phyloP scores from a whole-genome alignment of 768 basidiomycete genomes.

The Sarcodon sp. region DNA sequence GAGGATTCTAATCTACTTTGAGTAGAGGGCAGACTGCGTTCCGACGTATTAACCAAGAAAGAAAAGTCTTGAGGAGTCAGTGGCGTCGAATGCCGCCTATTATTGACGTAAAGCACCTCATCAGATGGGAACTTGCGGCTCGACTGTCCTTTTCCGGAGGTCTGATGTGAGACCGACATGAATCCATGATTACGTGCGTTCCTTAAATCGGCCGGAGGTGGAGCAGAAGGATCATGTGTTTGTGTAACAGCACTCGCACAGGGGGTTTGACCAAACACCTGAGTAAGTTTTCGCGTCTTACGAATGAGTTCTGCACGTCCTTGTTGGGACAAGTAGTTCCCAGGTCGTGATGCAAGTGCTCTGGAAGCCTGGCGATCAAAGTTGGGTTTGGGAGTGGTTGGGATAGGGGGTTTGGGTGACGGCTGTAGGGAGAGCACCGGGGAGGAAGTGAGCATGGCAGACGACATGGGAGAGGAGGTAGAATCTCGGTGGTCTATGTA shows the following conservation, averaged over 20 bases:
- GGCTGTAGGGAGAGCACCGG: slow-evolving; percentile 14
- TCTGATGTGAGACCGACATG: neutral
- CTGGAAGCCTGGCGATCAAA: slow-evolving; percentile 22
- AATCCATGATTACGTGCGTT: neutral
- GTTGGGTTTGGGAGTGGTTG: slow-evolving; percentile 31
- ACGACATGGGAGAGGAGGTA: slow-evolving; percentile 1
- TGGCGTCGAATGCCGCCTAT: slow-evolving; percentile 44
- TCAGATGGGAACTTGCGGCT: slow-evolving; percentile 15
- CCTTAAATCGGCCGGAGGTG: neutral
- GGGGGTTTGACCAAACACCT: slow-evolving; percentile 65
- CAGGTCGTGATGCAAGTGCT: slow-evolving; percentile 19
- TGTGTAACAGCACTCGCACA: slow-evolving; percentile 3
- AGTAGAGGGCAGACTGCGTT: neutral
- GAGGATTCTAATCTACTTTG: slow-evolving; percentile 14
- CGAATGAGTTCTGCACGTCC: slow-evolving; percentile 64
- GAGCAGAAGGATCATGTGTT: neutral
- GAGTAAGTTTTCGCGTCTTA: slow-evolving; percentile 68
- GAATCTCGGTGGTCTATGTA: slow-evolving; percentile 5
- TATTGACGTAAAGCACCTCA: slow-evolving; percentile 14
- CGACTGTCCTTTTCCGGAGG: slow-evolving; percentile 12
- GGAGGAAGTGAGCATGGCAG: too few species aligned
- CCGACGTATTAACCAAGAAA: slow-evolving; percentile 6
- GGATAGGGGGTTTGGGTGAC: slow-evolving; percentile 28
- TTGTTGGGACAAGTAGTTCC: slow-evolving; percentile 43
- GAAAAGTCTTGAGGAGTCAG: slow-evolving; percentile 32